A percentile compares a stretch with the other conserved stretches of the same genome.
phyloP scores from a whole-genome alignment of 2,329 filamentous ascomycete species.

The Fonsecaea nubica region DNA sequence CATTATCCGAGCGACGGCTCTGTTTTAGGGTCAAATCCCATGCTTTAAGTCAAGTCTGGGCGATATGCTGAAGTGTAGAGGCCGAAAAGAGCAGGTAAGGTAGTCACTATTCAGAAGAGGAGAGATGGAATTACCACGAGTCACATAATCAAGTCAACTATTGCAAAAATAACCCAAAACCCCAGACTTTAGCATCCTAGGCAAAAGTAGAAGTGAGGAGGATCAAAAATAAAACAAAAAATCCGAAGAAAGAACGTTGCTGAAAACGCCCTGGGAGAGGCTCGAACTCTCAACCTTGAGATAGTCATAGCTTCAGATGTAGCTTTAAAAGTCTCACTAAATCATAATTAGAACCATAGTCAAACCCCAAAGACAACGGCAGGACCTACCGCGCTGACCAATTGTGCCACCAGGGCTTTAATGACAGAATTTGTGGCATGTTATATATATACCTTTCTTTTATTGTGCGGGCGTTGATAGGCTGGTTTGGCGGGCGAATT shows the following conservation, averaged over 20 bases:
- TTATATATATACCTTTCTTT: background rate
- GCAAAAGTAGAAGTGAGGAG: too few relatives aligned
- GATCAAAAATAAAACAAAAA: constrained; percentile 22
- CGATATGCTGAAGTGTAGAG: background rate
- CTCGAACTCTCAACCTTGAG: constrained; percentile 39
- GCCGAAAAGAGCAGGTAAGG: background rate
- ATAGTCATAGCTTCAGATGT: constrained; percentile 16
- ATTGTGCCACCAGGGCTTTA: constrained; percentile 38
- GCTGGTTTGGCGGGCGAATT: background rate
- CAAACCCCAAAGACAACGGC: background rate
- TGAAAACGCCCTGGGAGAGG: constrained; percentile 35
- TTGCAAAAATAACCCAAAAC: too few relatives aligned
- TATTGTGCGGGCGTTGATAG: background rate
- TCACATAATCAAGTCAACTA: background rate
- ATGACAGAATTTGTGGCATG: background rate
- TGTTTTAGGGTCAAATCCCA: background rate
- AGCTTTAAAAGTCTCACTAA: constrained; percentile 37
- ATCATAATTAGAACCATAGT: background rate
- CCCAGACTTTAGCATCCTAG: too few relatives aligned
- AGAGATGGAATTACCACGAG: too few relatives aligned
- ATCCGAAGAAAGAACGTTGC: too few relatives aligned
- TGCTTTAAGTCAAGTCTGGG: background rate
- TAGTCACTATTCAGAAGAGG: background rate
- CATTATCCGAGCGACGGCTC: background rate
- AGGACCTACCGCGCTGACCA: constrained; percentile 36